Conservation (phyloP, 805 yeast genomes). For the Ascoidea asiatica region DNA sequence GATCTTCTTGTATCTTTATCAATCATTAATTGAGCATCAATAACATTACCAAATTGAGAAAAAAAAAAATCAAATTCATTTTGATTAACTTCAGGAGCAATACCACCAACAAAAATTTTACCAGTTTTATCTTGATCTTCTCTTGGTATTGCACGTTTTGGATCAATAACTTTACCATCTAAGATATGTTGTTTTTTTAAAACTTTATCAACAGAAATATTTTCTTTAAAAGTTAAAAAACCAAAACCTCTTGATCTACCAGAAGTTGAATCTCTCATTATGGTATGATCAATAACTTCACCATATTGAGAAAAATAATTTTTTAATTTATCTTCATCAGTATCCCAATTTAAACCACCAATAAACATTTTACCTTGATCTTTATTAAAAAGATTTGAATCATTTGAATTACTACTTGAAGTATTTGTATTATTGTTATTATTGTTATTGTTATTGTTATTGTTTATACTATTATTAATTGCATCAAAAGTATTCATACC, state of each 20-base stretch:
- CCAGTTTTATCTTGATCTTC: slow-evolving; percentile 97
- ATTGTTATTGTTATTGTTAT: slow-evolving; percentile 1
- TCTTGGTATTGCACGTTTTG: slow-evolving; percentile 93
- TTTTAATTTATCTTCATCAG: slow-evolving; percentile 75
- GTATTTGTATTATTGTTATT: neutral
- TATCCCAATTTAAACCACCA: slow-evolving; percentile 98
- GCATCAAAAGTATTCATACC: slow-evolving; percentile 1
- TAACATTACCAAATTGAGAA: slow-evolving; percentile 76
- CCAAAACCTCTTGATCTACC: slow-evolving; percentile 95
- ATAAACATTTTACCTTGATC: slow-evolving; percentile 88
- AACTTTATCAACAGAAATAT: slow-evolving; percentile 78
- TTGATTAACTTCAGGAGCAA: slow-evolving; percentile 87
- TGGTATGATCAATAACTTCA: slow-evolving; percentile 74
- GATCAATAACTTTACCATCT: slow-evolving; percentile 94
- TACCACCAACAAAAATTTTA: slow-evolving; percentile 94
- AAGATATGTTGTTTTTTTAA: slow-evolving; percentile 74
- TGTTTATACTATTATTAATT: neutral
- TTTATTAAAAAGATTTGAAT: slow-evolving; percentile 23
- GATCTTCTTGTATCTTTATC: slow-evolving; percentile 96
- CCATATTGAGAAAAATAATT: slow-evolving; percentile 83
- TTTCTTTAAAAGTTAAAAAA: slow-evolving; percentile 71
- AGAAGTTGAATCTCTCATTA: slow-evolving; percentile 80
- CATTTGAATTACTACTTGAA: slow-evolving; percentile 2
- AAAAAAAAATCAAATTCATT: slow-evolving; percentile 79
- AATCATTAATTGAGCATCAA: slow-evolving; percentile 94